Evolutionary conservation across 1,284 basidiomycete genomes (phyloP).

Genomic region (Mycena sp.): DNA sequence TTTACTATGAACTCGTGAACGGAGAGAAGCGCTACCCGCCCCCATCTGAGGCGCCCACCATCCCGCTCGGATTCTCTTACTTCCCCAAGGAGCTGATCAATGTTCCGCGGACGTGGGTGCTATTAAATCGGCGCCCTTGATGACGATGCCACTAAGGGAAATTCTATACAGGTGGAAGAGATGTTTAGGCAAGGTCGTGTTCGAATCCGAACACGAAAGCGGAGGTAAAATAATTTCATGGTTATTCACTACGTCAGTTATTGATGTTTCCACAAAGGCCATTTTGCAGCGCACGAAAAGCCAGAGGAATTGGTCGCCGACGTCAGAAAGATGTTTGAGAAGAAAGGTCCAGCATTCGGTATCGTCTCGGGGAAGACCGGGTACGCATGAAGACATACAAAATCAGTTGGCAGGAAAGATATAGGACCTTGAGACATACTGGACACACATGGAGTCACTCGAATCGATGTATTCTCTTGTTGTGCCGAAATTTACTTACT

Average conservation of each 20-base stretch:
- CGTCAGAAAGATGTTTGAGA: conserved; percentile 28
- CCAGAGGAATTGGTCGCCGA: conserved; percentile 23
- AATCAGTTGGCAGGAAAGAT: no score
- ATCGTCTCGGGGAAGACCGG: conserved; percentile 32
- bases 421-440: no score
- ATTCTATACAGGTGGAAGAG: conserved; percentile 17
- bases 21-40: conserved; percentile 22
- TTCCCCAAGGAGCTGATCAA: conserved; percentile 35
- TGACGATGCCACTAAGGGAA: not conserved
- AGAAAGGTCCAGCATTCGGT: conserved; percentile 21
- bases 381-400: conserved; percentile 12
- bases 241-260: no score
- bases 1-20: conserved; percentile 57
- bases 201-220: conserved; percentile 36
- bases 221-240: no score
- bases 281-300: conserved; percentile 35
- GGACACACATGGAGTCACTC: no score
- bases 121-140: not conserved
- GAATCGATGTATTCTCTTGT: no score
- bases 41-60: conserved; percentile 22
- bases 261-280: conserved; percentile 40
- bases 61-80: conserved; percentile 23
- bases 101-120: conserved; percentile 50
- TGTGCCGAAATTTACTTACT: no score
- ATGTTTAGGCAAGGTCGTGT: conserved; percentile 22